Evolutionary conservation across 768 basidiomycete genomes (phyloP).

Genomic region (Leccinum rimulosum): DNA sequence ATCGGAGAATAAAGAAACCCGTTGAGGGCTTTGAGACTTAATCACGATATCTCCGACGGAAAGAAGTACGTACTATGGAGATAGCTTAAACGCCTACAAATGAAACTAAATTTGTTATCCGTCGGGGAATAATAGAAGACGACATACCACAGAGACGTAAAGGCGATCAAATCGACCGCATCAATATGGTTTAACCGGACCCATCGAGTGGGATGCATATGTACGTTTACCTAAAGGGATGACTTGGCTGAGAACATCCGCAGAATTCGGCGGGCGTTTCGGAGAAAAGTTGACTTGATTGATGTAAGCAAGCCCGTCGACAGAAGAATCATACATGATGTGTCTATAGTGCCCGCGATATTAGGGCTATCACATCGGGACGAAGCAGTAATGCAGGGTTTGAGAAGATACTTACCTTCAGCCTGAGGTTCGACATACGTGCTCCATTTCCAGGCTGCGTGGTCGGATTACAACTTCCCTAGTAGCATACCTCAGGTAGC

Average conservation of each 20-base stretch:
- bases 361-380: constrained; percentile 23
- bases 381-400: constrained; percentile 5
- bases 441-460: constrained; percentile 12
- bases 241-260: constrained; percentile 2
- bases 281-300: constrained; percentile 1
- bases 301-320: constrained; percentile 3
- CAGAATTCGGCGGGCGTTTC: constrained; percentile 7
- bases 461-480: background rate
- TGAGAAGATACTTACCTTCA: constrained; percentile 10
- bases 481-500: constrained; percentile 4
- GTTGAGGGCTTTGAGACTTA: constrained; percentile 1
- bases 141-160: constrained; percentile 15
- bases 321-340: background rate
- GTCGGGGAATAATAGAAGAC: constrained; percentile 4
- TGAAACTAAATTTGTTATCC: constrained; percentile 5
- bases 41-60: constrained; percentile 10
- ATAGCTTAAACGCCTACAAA: constrained; percentile 9
- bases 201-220: background rate
- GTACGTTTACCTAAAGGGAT: constrained; percentile 1
- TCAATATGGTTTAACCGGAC: background rate
- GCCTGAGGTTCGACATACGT: constrained; percentile 2
- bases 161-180: constrained; percentile 6
- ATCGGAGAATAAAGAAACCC: constrained; percentile 16
- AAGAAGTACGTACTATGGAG: constrained; percentile 18
- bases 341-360: background rate